Base-by-base conservation (phyloP, 148 eudicot genomes). In the Tetragonia tetragonoides region DNA sequence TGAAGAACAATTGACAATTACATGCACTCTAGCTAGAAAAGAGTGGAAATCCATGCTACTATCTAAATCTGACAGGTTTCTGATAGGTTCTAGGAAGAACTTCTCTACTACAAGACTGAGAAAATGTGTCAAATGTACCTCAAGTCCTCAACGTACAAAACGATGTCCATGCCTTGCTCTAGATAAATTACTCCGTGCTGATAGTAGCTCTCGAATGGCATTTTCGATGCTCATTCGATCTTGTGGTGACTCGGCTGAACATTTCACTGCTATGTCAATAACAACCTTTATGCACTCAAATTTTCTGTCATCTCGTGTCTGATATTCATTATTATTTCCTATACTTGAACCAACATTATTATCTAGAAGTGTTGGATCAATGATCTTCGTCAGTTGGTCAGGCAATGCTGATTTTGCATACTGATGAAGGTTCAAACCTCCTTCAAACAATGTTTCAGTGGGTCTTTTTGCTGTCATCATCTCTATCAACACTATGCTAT, bases 201-300 rank as follows among this genome's bases (percentile, higher is more conserved):
- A 21, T 49, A 21, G 56, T 11, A 77, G 47, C 54, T 61, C 63
- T 46, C 44, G 2, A n/a, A 79, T 51, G 39, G 71, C 76, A 71
- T 72, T 72, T 5, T 18, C 17, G 7, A 64, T 71, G 51, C 24
- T 62, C 81, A 79, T 72, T 37, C 81, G 76, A 72, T 79, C 71
- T 41, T 72, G 76, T 17, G 81, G 76, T 15, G 64, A 63, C 66
- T 71, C 76, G 12, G 34, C 47, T 12, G 81, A 79, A 54, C 81
- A 79, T 64, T 65, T 41, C 47, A 72, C 68, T 59, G 75, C 80
- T 14, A 78, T 44, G 34, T n/a, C 54, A 16, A 78, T 64, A 15
- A 70, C 23, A 6, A 71, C 63, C 47, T 14, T 24, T 38, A 72
- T 49, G 71, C 81, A 79, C n/a, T 74, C 47, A 21, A 40, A 2